Percentiles rank a stretch among this genome's conserved stretches.
Evolutionary conservation across 2,329 filamentous ascomycete genomes (phyloP).

Genomic region (Zarea fungicola): DNA sequence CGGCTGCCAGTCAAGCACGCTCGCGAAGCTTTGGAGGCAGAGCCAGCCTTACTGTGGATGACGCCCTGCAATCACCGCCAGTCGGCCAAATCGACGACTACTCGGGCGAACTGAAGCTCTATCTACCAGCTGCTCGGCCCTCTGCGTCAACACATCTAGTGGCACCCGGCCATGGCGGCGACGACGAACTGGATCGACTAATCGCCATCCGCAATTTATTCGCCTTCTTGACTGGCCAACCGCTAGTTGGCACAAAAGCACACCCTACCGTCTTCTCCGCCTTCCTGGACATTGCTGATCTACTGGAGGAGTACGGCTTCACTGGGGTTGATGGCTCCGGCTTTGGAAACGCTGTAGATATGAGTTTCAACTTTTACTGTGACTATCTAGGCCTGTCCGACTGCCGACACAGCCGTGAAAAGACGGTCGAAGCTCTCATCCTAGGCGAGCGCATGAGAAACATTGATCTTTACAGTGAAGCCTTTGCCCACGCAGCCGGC

Average conservation of each 20-base stretch:
- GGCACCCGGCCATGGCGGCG: conserved; percentile 27
- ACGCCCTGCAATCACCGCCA: conserved; percentile 39
- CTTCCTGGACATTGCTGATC: conserved; percentile 47
- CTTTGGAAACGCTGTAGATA: conserved; percentile 55
- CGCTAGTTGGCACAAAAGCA: conserved; percentile 52
- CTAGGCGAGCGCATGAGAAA: conserved; percentile 83
- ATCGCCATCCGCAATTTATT: conserved; percentile 60
- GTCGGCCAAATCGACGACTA: conserved; percentile 32
- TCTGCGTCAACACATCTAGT: conserved; percentile 29
- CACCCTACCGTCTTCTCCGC: conserved; percentile 49
- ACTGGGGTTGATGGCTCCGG: conserved; percentile 50
- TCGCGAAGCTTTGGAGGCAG: conserved; percentile 43
- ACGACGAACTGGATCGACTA: conserved; percentile 46
- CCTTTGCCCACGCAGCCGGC: conserved; percentile 85
- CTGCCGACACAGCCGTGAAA: conserved; percentile 75
- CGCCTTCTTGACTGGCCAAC: conserved; percentile 59
- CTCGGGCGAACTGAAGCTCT: conserved; percentile 43
- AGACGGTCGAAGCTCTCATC: conserved; percentile 84
- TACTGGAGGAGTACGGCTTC: conserved; percentile 55
- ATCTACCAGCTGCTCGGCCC: conserved; percentile 45
- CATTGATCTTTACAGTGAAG: conserved; percentile 78
- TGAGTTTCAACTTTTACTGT: conserved; percentile 69
- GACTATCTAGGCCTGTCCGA: conserved; percentile 74
- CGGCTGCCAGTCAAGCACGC: conserved; percentile 27
- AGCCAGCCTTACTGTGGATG: conserved; percentile 43